A percentile compares a stretch with the other conserved stretches of the same genome.
Evolutionary conservation across 495 filamentous ascomycete genomes (phyloP).

Genomic region (Tetracladium marchalianum): DNA sequence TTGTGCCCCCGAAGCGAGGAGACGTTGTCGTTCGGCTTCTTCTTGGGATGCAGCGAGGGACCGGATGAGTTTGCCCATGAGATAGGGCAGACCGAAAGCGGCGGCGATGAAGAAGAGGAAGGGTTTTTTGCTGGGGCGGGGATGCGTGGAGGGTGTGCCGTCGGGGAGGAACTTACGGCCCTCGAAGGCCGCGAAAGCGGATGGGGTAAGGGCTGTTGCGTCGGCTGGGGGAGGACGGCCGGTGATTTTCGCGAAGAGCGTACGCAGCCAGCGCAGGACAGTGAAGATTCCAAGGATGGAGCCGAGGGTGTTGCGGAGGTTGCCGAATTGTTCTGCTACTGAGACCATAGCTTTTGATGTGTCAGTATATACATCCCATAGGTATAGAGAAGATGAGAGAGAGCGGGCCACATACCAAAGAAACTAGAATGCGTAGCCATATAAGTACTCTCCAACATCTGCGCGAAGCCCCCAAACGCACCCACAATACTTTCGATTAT

Average conservation of each 20-base stretch:
- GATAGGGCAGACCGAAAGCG: slow-evolving; percentile 87
- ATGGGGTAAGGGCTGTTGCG: slow-evolving; percentile 74
- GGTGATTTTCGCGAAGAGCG: slow-evolving; percentile 85
- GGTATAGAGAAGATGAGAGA: neutral
- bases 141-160: slow-evolving; percentile 30
- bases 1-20: slow-evolving; percentile 33
- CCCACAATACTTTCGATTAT: slow-evolving; percentile 97
- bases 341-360: slow-evolving; percentile 80
- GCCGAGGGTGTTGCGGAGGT: slow-evolving; percentile 86
- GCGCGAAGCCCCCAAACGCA: slow-evolving; percentile 95
- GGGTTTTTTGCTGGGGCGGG: slow-evolving; percentile 77
- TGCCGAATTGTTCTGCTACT: slow-evolving; percentile 94
- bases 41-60: slow-evolving; percentile 74
- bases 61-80: slow-evolving; percentile 91
- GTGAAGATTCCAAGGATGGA: slow-evolving; percentile 94
- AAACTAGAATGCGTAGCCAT: slow-evolving; percentile 99
- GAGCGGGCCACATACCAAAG: slow-evolving; percentile 60
- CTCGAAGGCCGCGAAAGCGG: slow-evolving; percentile 82
- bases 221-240: slow-evolving; percentile 83
- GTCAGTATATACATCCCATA: slow-evolving; percentile 5
- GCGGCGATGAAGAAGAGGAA: slow-evolving; percentile 92
- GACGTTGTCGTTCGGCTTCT: slow-evolving; percentile 58
- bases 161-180: slow-evolving; percentile 47
- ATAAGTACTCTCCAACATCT: slow-evolving; percentile 99
- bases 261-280: slow-evolving; percentile 85